Conservation (phyloP, 352 stramenopile genomes). For the Pythium dissotocum region DNA sequence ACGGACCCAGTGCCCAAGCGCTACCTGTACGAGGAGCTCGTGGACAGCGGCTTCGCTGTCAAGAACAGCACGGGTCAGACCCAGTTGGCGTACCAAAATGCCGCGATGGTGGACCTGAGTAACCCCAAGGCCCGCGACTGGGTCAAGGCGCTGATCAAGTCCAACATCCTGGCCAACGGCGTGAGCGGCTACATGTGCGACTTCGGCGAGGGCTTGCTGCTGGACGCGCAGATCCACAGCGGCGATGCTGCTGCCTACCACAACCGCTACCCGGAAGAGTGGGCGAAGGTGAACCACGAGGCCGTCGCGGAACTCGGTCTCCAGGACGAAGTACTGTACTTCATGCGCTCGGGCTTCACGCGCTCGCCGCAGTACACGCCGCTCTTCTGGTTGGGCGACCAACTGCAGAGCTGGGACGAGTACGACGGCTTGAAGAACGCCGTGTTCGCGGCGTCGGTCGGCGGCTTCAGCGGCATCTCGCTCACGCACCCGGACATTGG, state of each 20-base stretch:
- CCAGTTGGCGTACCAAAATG: conserved; percentile 21
- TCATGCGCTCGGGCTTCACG: conserved; percentile 22
- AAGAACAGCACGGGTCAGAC: conserved; percentile 9
- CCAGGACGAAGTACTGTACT: conserved; percentile 18
- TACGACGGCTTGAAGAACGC: conserved; percentile 23
- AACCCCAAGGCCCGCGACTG: conserved; percentile 19
- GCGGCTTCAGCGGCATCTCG: conserved; percentile 19
- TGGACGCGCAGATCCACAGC: conserved; percentile 2
- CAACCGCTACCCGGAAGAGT: conserved; percentile 21
- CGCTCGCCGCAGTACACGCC: conserved; percentile 22
- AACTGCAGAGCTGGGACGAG: conserved; percentile 22
- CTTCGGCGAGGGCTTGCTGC: conserved; percentile 14
- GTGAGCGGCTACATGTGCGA: conserved; percentile 23
- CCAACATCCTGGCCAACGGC: conserved; percentile 15
- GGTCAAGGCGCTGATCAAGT: conserved; percentile 24
- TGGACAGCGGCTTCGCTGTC: conserved; percentile 9
- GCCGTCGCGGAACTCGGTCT: conserved; percentile 18
- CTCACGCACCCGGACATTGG: conserved; percentile 23
- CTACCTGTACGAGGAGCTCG: conserved; percentile 18
- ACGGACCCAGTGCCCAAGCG: conserved; percentile 14
- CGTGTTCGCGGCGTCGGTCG: conserved; percentile 16
- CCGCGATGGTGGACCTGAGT: conserved; percentile 16
- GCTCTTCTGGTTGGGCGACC: conserved; percentile 20
- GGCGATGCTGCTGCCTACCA: conserved; percentile 14
- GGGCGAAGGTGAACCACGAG: conserved; percentile 20